A percentile compares a stretch with the other conserved stretches of the same genome.
phyloP scores from a whole-genome alignment of 306 rosid species.

The Quercus dentata region DNA sequence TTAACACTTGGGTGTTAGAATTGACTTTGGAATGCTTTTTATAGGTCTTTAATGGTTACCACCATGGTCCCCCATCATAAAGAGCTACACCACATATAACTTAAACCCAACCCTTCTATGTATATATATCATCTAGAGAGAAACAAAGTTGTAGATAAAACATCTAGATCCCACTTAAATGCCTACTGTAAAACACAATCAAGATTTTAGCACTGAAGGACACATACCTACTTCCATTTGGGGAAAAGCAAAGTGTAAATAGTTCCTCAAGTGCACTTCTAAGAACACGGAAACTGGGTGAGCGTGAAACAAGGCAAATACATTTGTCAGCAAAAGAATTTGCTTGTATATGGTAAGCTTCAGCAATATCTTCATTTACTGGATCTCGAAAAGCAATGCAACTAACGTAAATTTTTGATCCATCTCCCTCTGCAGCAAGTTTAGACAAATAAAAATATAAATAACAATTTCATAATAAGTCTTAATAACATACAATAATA shows the following conservation, averaged over 20 bases:
- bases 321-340: slow-evolving; percentile 97
- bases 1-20: too few relatives aligned
- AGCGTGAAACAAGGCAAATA: slow-evolving; percentile 95
- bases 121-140: slow-evolving; percentile 10
- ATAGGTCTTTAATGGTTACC: too few relatives aligned
- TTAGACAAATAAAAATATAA: neutral
- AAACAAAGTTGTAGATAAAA: neutral
- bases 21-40: too few relatives aligned
- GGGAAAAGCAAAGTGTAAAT: slow-evolving; percentile 78
- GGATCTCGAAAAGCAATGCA: slow-evolving; percentile 98
- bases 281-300: slow-evolving; percentile 70
- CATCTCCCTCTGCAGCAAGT: slow-evolving; percentile 88
- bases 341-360: slow-evolving; percentile 80
- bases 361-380: slow-evolving; percentile 85
- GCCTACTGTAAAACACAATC: neutral
- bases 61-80: too few relatives aligned
- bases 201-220: slow-evolving; percentile 23
- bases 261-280: slow-evolving; percentile 78
- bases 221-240: slow-evolving; percentile 83
- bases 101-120: too few relatives aligned
- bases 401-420: slow-evolving; percentile 92
- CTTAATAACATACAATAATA: neutral
- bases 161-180: neutral
- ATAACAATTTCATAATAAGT: neutral
- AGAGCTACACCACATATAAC: too few relatives aligned